These are phyloP conservation scores for Capronia epimyces DNA, from an alignment of 2,329 filamentous ascomycete genomes.

Conservation along the genomic window DNA sequence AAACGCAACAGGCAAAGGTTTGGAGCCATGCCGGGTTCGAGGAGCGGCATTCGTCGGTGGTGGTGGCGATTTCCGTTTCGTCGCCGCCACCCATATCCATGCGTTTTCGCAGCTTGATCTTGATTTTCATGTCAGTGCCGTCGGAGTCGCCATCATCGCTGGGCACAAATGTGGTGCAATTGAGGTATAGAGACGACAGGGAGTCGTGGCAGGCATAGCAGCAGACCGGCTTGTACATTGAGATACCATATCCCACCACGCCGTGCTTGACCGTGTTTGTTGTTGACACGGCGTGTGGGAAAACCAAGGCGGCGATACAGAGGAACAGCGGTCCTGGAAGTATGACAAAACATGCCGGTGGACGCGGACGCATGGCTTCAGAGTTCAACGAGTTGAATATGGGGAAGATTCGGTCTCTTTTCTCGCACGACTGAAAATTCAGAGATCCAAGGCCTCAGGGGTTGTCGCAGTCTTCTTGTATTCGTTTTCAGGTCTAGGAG, in stretches of 20 bases:
- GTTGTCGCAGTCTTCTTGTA: too few relatives aligned
- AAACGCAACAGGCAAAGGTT: slow-evolving; percentile 32
- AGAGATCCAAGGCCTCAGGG: too few relatives aligned
- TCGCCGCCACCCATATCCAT: slow-evolving; percentile 24
- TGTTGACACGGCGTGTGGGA: not conserved
- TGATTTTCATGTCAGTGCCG: slow-evolving; percentile 21
- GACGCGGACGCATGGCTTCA: too few relatives aligned
- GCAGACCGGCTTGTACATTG: slow-evolving; percentile 31
- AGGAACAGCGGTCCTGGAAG: too few relatives aligned
- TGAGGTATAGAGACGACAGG: slow-evolving; percentile 29
- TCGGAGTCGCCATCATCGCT: not conserved
- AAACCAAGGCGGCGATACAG: too few relatives aligned
- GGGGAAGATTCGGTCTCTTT: too few relatives aligned
- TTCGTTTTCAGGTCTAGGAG: too few relatives aligned
- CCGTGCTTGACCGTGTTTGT: slow-evolving; percentile 18
- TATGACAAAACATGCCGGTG: too few relatives aligned
- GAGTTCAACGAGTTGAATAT: too few relatives aligned
- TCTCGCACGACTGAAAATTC: too few relatives aligned
- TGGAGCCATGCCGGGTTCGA: slow-evolving; percentile 29
- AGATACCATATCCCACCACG: slow-evolving; percentile 32
- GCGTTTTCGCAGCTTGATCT: slow-evolving; percentile 22
- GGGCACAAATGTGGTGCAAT: slow-evolving; percentile 30
- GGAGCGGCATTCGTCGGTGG: slow-evolving; percentile 32
- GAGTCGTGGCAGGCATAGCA: slow-evolving; percentile 30
- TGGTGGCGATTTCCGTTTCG: slow-evolving; percentile 20